phyloP scores from a whole-genome alignment of 164 flowering plant species.

The Aristolochia californica region DNA sequence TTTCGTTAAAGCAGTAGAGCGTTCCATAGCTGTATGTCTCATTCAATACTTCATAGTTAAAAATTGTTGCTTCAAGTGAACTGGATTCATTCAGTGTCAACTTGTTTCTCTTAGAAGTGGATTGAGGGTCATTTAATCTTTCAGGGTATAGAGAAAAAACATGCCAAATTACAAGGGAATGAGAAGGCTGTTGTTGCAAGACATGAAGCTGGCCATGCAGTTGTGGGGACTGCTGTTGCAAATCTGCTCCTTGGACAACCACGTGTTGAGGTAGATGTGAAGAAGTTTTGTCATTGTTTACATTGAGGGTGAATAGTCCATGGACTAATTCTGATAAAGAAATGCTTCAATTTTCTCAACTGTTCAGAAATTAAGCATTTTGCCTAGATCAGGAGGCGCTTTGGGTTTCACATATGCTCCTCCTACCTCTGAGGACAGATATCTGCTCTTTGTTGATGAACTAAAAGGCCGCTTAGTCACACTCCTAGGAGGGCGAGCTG shows the following conservation, averaged over 20 bases:
- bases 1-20: slow-evolving; percentile 91
- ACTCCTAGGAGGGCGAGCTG: slow-evolving; percentile 98
- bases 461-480: slow-evolving; percentile 96
- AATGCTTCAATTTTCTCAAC: not conserved
- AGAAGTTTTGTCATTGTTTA: not conserved
- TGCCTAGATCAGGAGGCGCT: slow-evolving; percentile 97
- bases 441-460: slow-evolving; percentile 91
- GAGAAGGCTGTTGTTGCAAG: slow-evolving; percentile 98
- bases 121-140: not conserved
- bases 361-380: slow-evolving; percentile 85
- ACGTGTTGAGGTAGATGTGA: slow-evolving; percentile 67
- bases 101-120: no score
- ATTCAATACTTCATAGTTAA: not conserved
- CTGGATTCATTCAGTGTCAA: no score
- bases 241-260: slow-evolving; percentile 89
- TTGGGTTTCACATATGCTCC: slow-evolving; percentile 92
- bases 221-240: slow-evolving; percentile 95
- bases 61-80: no score
- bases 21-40: slow-evolving; percentile 80
- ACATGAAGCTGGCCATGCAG: slow-evolving; percentile 99
- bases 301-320: not conserved
- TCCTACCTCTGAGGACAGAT: slow-evolving; percentile 86
- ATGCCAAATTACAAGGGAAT: slow-evolving; percentile 67
- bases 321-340: not conserved
- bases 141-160: slow-evolving; percentile 95